Base-by-base conservation (phyloP, 2,329 filamentous ascomycete species). In the Dactylella cylindrospora region DNA sequence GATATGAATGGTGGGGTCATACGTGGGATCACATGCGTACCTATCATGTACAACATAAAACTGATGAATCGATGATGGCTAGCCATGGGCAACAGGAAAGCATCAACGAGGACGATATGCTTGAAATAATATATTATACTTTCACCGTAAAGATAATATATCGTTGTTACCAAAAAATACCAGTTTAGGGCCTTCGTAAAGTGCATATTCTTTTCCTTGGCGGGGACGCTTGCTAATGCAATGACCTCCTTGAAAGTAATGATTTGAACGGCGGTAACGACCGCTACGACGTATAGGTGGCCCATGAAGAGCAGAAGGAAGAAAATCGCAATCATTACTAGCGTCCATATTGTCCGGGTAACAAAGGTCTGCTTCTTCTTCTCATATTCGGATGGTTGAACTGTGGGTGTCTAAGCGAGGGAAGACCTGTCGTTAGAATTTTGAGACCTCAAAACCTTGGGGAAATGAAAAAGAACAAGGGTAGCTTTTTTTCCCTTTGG, bases 61-160 rank as follows among this genome's bases (percentile, higher is more conserved):
- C 90, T 95, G 73, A 98, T 96, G 78, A 98, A 98, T 68, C 93
- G 83, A 73, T 98, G 93, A 76, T 98, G 93, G 12, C 91, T 97
- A 50, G 93, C 90, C 72, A 98, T 84, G 6, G 93, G 93, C 55
- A 96, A 78, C 64, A 98, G 78, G 38, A 97, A 87, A 74, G 86
- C 88, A 75, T 98, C 93, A 38, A 98, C 90, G 59, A 98, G 77
- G 35, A 98, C 84, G 67, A 98, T 91, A 73, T 98, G 93, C 80
- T 98, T 98, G 77, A 98, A 98, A 76, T 98, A 98, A 77, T 98
- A 98, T 71, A 98, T 95, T 71, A 98, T 91, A 70, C 89, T 96
- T 76, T 98, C 93, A 71, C 93, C 93, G 72, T 98, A 98, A 44
- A 98, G 79, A 70, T 95, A 98, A 78, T 98, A 98, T 91, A 98